Evolutionary conservation across 2,329 filamentous ascomycete species (phyloP).

Genomic region (Fusarium camptoceras): DNA sequence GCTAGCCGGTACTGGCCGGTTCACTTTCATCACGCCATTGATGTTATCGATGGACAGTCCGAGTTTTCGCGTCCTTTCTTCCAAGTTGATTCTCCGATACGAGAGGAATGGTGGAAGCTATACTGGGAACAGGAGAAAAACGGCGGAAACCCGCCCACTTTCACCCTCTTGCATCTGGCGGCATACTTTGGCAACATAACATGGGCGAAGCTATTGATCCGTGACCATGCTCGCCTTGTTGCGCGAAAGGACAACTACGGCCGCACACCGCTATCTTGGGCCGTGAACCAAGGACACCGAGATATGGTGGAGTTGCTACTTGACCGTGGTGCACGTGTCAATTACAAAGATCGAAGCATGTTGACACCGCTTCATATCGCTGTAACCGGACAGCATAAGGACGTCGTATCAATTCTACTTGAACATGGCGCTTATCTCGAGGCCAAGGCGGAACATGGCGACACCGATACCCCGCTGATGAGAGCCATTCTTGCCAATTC

Average conservation of each 20-base stretch:
- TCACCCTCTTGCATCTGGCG: not conserved
- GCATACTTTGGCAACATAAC: not conserved
- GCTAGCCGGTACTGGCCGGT: not conserved
- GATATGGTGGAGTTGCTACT: constrained; percentile 1
- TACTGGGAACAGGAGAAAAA: constrained; percentile 5
- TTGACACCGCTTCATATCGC: constrained; percentile 5
- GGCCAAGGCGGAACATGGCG: constrained; percentile 2
- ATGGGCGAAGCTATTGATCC: not conserved
- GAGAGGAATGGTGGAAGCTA: constrained; percentile 4
- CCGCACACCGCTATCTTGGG: not conserved
- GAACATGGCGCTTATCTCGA: not conserved
- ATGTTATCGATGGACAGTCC: not conserved
- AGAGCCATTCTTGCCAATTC: constrained; percentile 4
- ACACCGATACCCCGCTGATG: constrained; percentile 3
- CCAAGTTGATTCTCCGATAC: not conserved
- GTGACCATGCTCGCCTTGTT: not conserved
- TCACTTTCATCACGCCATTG: not conserved
- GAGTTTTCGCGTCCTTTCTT: constrained; percentile 2
- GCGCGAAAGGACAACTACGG: constrained; percentile 6
- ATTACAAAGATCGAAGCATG: constrained; percentile 4
- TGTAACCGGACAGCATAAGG: not conserved
- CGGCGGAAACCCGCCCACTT: not conserved
- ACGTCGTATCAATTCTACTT: not conserved
- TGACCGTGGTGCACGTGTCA: not conserved
- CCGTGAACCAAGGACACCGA: not conserved